A percentile compares a stretch with the other conserved stretches of the same genome.
These are phyloP conservation scores for Nakazawaea ambrosiae DNA, from an alignment of 805 yeast genomes.

Conservation along the genomic window DNA sequence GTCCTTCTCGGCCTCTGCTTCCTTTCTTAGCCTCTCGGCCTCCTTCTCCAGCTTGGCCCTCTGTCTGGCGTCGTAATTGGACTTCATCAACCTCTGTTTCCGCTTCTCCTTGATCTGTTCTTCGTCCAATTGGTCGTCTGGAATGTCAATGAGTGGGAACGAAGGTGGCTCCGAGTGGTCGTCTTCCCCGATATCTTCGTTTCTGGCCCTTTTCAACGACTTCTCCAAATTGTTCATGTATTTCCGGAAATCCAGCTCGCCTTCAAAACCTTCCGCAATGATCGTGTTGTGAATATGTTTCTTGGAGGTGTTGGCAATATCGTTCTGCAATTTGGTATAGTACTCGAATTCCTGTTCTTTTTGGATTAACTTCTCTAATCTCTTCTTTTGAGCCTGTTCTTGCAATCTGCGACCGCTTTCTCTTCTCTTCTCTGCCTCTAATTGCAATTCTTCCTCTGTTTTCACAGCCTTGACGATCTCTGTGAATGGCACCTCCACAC, in stretches of 20 bases:
- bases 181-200: constrained; percentile 57
- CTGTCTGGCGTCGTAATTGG: constrained; percentile 83
- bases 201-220: constrained; percentile 60
- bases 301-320: constrained; percentile 42
- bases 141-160: constrained; percentile 70
- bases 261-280: constrained; percentile 72
- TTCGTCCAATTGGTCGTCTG: constrained; percentile 76
- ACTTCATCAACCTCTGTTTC: constrained; percentile 73
- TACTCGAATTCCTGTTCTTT: constrained; percentile 77
- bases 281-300: constrained; percentile 48
- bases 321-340: constrained; percentile 50
- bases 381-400: constrained; percentile 82
- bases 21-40: constrained; percentile 51
- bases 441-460: constrained; percentile 72
- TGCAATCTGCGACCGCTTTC: constrained; percentile 87
- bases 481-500: constrained; percentile 75
- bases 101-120: constrained; percentile 84
- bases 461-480: constrained; percentile 64
- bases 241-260: constrained; percentile 62
- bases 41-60: constrained; percentile 75
- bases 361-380: constrained; percentile 73
- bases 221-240: constrained; percentile 59
- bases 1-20: constrained; percentile 59
- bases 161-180: constrained; percentile 42
- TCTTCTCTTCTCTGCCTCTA: constrained; percentile 70